These are phyloP conservation scores for Emergomyces pasteurianus DNA, from an alignment of 2,329 filamentous ascomycete species.

Conservation along the genomic window DNA sequence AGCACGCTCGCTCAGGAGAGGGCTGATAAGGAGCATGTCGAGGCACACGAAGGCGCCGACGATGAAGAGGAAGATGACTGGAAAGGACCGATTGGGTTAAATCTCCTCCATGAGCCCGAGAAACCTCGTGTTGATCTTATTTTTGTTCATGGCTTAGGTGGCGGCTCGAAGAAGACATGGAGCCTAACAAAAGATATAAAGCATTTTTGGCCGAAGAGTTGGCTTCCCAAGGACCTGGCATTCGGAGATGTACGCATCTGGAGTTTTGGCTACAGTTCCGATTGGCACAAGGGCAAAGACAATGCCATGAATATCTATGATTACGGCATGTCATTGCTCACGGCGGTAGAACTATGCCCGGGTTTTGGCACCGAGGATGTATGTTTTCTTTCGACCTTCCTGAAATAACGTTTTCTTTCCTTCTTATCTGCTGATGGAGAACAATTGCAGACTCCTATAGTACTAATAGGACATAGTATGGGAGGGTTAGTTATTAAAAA, in stretches of 20 bases:
- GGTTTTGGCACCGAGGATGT: not conserved
- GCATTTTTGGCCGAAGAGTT: conserved; percentile 28
- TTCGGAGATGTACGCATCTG: conserved; percentile 23
- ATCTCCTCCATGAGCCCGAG: conserved; percentile 7
- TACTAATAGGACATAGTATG: conserved; percentile 11
- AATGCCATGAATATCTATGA: not conserved
- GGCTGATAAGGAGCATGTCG: not conserved
- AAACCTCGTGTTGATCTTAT: conserved; percentile 19
- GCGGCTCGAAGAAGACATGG: conserved; percentile 28
- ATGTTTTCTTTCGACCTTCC: not conserved
- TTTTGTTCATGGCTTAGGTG: conserved; percentile 33
- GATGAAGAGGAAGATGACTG: not conserved
- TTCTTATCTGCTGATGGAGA: not conserved
- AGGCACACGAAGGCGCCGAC: not conserved
- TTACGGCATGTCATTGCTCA: not conserved
- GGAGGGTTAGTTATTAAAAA: conserved; percentile 10
- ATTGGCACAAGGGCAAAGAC: conserved; percentile 13
- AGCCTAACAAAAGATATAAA: conserved; percentile 14
- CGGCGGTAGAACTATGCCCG: not conserved
- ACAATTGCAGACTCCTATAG: conserved; percentile 5
- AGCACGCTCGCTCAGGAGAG: not conserved
- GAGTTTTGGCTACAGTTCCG: conserved; percentile 27
- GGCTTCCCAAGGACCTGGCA: conserved; percentile 22
- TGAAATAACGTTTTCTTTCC: not conserved
- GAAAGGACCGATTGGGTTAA: conserved; percentile 11